Percentiles rank a stretch among this genome's conserved stretches.
Evolutionary conservation across 2,329 filamentous ascomycete species (phyloP).

Genomic region (Microsporum canis): DNA sequence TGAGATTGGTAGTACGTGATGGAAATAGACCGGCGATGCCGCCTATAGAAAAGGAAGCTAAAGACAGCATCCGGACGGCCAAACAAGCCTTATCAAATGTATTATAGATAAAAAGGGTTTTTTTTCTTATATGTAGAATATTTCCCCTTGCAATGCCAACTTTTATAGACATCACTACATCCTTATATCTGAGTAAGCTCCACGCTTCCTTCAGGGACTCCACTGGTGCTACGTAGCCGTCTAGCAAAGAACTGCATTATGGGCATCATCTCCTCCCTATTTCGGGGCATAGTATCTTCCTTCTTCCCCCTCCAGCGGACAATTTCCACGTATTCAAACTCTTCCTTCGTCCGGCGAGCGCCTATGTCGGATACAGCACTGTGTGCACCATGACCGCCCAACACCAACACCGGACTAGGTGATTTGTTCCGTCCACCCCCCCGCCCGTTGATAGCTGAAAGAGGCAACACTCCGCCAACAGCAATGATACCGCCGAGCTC

Average conservation of each 20-base stretch:
- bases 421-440: slow-evolving; percentile 22
- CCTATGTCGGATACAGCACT: slow-evolving; percentile 51
- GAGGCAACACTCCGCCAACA: slow-evolving; percentile 32
- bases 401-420: slow-evolving; percentile 32
- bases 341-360: slow-evolving; percentile 51
- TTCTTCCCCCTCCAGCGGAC: slow-evolving; percentile 56
- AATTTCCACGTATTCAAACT: slow-evolving; percentile 56
- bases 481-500: slow-evolving; percentile 33
- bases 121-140: slow-evolving; percentile 9
- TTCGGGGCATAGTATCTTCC: slow-evolving; percentile 73
- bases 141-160: slow-evolving; percentile 5
- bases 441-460: slow-evolving; percentile 22
- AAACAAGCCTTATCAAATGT: slow-evolving; percentile 36
- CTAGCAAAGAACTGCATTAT: slow-evolving; percentile 65
- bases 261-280: slow-evolving; percentile 74
- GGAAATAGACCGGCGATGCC: slow-evolving; percentile 32
- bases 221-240: slow-evolving; percentile 33
- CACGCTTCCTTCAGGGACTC: slow-evolving; percentile 36
- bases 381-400: slow-evolving; percentile 29
- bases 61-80: slow-evolving; percentile 37
- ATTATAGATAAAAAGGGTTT: slow-evolving; percentile 15
- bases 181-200: slow-evolving; percentile 25
- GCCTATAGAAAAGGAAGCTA: slow-evolving; percentile 30
- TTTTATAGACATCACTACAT: neutral
- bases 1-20: slow-evolving; percentile 38